Evolutionary conservation across 2,329 filamentous ascomycete genomes (phyloP).

Genomic region (Venturia carpophila): DNA sequence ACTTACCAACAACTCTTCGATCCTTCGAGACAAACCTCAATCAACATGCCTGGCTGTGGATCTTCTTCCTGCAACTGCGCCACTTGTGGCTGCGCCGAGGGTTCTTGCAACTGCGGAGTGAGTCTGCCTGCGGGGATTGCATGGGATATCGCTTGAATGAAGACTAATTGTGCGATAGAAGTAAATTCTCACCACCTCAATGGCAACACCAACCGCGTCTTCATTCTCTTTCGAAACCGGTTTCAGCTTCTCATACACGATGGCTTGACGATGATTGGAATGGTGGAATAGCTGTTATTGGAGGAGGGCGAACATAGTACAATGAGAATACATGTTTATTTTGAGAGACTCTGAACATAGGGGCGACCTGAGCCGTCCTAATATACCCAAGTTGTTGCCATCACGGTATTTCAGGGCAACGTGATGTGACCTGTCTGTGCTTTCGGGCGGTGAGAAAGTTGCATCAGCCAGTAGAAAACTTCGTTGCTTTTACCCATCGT

Average conservation of each 20-base stretch:
- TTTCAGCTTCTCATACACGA: neutral
- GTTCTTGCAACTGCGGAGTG: slow-evolving; percentile 28
- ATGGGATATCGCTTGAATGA: neutral
- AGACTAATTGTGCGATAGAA: slow-evolving; percentile 10
- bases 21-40: slow-evolving; percentile 6
- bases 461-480: neutral
- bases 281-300: neutral
- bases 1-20: slow-evolving; percentile 14
- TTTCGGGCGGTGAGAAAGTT: neutral
- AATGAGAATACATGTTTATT: neutral
- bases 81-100: slow-evolving; percentile 29
- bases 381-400: neutral
- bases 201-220: neutral
- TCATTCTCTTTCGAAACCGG: neutral
- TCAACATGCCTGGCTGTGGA: slow-evolving; percentile 31
- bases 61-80: slow-evolving; percentile 30
- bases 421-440: neutral
- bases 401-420: neutral
- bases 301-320: neutral
- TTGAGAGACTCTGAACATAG: neutral
- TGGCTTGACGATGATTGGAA: neutral
- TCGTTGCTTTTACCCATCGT: neutral
- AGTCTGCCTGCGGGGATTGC: neutral
- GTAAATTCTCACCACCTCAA: neutral
- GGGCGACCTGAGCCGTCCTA: neutral